Evolutionary conservation across 2,329 filamentous ascomycete species (phyloP).

Genomic region (Albifimbria verrucaria): DNA sequence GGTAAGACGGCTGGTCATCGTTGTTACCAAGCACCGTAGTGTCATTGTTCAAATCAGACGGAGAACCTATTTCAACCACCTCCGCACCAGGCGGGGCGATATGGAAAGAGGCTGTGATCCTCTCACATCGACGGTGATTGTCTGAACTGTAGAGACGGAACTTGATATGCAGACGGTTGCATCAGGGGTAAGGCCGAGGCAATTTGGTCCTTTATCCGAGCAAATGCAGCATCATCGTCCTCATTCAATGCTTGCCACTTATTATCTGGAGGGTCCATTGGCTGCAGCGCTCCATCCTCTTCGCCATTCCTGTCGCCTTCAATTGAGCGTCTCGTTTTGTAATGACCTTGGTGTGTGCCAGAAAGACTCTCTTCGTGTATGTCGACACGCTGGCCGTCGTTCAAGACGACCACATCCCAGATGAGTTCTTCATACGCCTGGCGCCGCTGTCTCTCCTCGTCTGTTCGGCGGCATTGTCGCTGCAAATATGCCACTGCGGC

Average conservation of each 20-base stretch:
- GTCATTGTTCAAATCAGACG: conserved; percentile 6
- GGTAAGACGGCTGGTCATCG: conserved; percentile 37
- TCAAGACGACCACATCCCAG: conserved; percentile 65
- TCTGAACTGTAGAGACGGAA: conserved; percentile 57
- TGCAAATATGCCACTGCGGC: conserved; percentile 62
- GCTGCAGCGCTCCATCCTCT: neutral
- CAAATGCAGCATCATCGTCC: conserved; percentile 40
- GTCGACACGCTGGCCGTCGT: conserved; percentile 56
- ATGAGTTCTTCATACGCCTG: conserved; percentile 53
- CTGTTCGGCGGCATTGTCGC: conserved; percentile 48
- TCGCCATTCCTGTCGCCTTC: conserved; percentile 1
- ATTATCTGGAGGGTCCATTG: neutral
- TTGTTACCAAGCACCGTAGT: conserved; percentile 14
- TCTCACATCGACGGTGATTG: conserved; percentile 61
- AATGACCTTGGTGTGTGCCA: conserved; percentile 4
- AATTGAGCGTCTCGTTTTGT: neutral
- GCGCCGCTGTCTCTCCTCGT: conserved; percentile 46
- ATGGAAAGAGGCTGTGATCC: conserved; percentile 49
- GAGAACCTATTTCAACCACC: conserved; percentile 50
- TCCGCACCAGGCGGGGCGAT: conserved; percentile 57
- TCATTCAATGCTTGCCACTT: conserved; percentile 4
- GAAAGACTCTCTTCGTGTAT: conserved; percentile 25
- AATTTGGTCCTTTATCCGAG: conserved; percentile 50
- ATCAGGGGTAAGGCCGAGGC: conserved; percentile 51
- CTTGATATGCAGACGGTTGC: conserved; percentile 60